These are phyloP conservation scores for Tetrahymena elliotti DNA, from an alignment of 73 alveolate species.

Conservation along the genomic window DNA sequence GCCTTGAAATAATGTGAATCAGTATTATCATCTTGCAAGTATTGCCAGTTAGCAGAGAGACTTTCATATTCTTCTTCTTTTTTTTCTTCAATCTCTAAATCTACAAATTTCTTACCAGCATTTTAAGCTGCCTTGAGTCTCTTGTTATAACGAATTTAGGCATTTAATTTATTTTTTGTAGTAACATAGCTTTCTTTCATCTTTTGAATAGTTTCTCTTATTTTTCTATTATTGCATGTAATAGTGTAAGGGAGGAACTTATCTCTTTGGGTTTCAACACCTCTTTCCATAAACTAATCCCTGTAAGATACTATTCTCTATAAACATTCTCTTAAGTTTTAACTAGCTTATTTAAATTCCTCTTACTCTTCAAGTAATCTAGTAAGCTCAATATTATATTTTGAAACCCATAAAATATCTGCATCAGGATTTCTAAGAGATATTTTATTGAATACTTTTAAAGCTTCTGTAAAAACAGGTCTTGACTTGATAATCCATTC, in stretches of 20 bases:
- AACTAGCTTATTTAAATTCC: constrained; percentile 55
- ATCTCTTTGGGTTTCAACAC: constrained; percentile 60
- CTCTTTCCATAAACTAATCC: constrained; percentile 43
- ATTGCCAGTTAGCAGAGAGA: constrained; percentile 39
- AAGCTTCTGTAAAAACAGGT: constrained; percentile 43
- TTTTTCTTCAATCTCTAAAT: constrained; percentile 76
- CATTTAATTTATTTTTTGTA: constrained; percentile 66
- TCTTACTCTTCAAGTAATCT: constrained; percentile 55
- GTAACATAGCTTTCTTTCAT: constrained; percentile 62
- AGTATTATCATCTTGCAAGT: constrained; percentile 64
- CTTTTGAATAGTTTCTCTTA: constrained; percentile 67
- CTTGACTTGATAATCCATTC: constrained; percentile 33
- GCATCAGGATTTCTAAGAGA: constrained; percentile 44
- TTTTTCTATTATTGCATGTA: constrained; percentile 78
- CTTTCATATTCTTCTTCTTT: constrained; percentile 90
- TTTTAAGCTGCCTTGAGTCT: constrained; percentile 50
- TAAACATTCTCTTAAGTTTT: constrained; percentile 52
- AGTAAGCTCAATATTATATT: constrained; percentile 54
- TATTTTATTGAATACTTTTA: constrained; percentile 46
- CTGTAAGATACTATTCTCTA: constrained; percentile 49
- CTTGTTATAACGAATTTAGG: constrained; percentile 75
- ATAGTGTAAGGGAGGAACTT: constrained; percentile 67
- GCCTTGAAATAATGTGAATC: constrained; percentile 16
- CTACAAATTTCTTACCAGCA: constrained; percentile 33
- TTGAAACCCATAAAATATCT: constrained; percentile 49